These are phyloP conservation scores for Gleditsia sinensis DNA, from an alignment of 306 rosid species.

Conservation along the genomic window DNA sequence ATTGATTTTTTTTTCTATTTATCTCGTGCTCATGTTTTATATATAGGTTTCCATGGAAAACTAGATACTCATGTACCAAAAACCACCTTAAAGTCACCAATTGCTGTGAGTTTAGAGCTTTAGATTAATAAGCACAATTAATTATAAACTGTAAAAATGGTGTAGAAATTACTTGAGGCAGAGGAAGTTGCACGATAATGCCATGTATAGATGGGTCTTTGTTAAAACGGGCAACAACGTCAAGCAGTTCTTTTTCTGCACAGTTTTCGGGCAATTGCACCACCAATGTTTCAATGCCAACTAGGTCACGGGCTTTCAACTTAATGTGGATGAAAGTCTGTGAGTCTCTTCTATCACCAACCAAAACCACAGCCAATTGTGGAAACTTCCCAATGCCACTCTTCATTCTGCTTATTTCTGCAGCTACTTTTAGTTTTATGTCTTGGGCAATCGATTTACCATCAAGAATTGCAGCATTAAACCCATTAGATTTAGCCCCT, in stretches of 20 bases:
- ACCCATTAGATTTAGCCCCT: conserved; percentile 28
- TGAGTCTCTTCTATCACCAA: conserved; percentile 58
- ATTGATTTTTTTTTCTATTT: too few relatives aligned
- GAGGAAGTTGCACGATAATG: conserved; percentile 63
- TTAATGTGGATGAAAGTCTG: conserved; percentile 46
- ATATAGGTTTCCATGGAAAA: too few relatives aligned
- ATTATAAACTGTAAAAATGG: conserved; percentile 8
- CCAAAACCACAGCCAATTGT: conserved; percentile 54
- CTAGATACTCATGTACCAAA: too few relatives aligned
- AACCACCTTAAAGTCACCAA: not conserved
- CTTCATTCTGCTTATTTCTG: conserved; percentile 50
- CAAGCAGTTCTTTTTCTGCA: conserved; percentile 46
- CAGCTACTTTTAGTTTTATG: conserved; percentile 40
- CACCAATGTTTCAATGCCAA: conserved; percentile 54
- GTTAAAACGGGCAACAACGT: conserved; percentile 49
- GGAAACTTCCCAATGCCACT: conserved; percentile 46
- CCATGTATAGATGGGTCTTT: conserved; percentile 54
- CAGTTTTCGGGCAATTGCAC: conserved; percentile 46
- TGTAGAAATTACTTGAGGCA: conserved; percentile 48
- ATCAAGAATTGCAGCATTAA: conserved; percentile 40
- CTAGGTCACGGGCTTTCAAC: conserved; percentile 56
- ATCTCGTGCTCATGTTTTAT: too few relatives aligned
- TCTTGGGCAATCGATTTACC: conserved; percentile 50
- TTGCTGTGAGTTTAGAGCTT: not conserved
- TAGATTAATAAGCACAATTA: not conserved